Conservation (phyloP, 805 yeast species). For the Cyberlindnera saturnus region DNA sequence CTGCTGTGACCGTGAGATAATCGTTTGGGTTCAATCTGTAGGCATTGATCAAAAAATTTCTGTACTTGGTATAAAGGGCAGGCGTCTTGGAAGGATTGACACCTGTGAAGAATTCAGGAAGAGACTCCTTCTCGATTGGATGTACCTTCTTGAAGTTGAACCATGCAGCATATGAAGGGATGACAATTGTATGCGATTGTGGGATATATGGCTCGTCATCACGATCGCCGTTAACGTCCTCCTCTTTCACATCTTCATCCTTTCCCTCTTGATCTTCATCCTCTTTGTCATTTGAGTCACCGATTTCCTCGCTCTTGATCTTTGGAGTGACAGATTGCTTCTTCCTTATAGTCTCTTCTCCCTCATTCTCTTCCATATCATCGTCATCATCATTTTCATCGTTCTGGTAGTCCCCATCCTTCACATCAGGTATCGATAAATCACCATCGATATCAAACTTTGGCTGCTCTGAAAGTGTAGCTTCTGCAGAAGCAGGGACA, state of each 20-base stretch:
- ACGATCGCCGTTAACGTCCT: conserved; percentile 6
- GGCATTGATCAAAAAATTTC: conserved; percentile 85
- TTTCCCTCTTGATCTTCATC: conserved; percentile 6
- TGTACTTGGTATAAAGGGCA: conserved; percentile 68
- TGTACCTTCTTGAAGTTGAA: conserved; percentile 68
- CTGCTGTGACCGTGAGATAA: conserved; percentile 83
- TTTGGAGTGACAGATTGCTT: conserved; percentile 11
- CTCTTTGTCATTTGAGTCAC: conserved; percentile 8
- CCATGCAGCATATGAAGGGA: conserved; percentile 89
- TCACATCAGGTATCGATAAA: conserved; percentile 7
- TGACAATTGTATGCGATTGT: conserved; percentile 78
- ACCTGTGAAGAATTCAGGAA: conserved; percentile 82
- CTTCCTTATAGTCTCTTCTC: conserved; percentile 6
- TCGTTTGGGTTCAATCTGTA: conserved; percentile 87
- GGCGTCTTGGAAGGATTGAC: conserved; percentile 76
- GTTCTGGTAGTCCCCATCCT: conserved; percentile 9
- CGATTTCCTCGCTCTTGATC: conserved; percentile 11
- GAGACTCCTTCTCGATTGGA: conserved; percentile 71
- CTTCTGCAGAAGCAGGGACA: background rate
- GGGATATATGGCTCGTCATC: conserved; percentile 24
- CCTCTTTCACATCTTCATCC: conserved; percentile 5
- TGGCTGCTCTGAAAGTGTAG: background rate
- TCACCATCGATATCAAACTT: conserved; percentile 13
- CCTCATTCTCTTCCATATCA: conserved; percentile 9
- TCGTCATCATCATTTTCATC: conserved; percentile 8